Evolutionary conservation across 129 eudicot species (phyloP).

Genomic region (Tanacetum coccineum): DNA sequence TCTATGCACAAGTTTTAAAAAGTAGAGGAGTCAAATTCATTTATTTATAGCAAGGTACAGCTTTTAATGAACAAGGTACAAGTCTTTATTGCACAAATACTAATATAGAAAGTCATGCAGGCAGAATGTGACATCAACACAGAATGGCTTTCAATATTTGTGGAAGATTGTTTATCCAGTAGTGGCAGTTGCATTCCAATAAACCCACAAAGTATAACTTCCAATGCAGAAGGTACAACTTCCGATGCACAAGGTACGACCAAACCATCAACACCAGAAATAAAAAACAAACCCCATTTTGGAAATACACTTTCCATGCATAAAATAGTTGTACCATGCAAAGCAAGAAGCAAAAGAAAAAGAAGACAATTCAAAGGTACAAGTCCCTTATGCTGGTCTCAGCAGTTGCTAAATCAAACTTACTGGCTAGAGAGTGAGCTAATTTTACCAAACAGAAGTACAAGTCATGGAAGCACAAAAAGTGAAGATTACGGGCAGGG

Average conservation of each 20-base stretch:
- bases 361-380: constrained; percentile 29
- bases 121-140: constrained; percentile 39
- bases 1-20: background rate
- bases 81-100: background rate
- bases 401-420: constrained; percentile 33
- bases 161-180: constrained; percentile 49
- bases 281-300: background rate
- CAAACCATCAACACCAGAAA: constrained; percentile 5
- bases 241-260: background rate
- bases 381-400: constrained; percentile 28
- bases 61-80: constrained; percentile 20
- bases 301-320: constrained; percentile 14
- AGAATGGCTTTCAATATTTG: constrained; percentile 50
- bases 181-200: constrained; percentile 29
- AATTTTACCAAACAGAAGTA: constrained; percentile 32
- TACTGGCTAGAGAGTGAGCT: constrained; percentile 48
- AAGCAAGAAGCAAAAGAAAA: constrained; percentile 39
- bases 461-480: constrained; percentile 17
- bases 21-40: background rate
- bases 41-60: constrained; percentile 4
- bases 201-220: constrained; percentile 22
- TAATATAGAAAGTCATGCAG: constrained; percentile 27
- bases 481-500: constrained; percentile 19
- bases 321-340: constrained; percentile 34
- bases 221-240: constrained; percentile 3